A percentile compares a stretch with the other conserved stretches of the same genome.
Evolutionary conservation across 305 asterid genomes (phyloP).

Genomic region (Solanum hybrid): DNA sequence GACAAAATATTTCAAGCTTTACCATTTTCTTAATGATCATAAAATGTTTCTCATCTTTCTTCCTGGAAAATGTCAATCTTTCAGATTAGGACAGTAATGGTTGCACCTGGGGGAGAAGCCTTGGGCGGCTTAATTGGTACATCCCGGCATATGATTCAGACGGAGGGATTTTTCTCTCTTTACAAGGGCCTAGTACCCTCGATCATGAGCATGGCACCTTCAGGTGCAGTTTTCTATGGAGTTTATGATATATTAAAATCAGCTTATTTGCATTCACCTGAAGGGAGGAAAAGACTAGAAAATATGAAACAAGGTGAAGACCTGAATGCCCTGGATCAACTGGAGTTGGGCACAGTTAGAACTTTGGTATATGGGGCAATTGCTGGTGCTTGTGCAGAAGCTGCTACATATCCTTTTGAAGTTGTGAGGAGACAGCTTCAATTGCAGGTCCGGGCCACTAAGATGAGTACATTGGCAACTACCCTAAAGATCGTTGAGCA

Average conservation of each 20-base stretch:
- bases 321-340: constrained; percentile 71
- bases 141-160: constrained; percentile 68
- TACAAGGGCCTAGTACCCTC: constrained; percentile 90
- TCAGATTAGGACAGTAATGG: constrained; percentile 95
- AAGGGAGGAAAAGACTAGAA: constrained; percentile 57
- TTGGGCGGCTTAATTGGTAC: constrained; percentile 81
- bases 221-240: constrained; percentile 95
- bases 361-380: constrained; percentile 83
- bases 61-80: neutral
- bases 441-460: constrained; percentile 77
- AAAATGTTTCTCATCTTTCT: constrained; percentile 2
- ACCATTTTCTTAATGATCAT: neutral
- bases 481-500: constrained; percentile 66
- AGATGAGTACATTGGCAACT: constrained; percentile 72
- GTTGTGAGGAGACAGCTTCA: constrained; percentile 94
- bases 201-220: constrained; percentile 93
- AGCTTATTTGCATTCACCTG: constrained; percentile 65
- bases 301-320: constrained; percentile 62
- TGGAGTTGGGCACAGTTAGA: constrained; percentile 75
- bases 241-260: constrained; percentile 86
- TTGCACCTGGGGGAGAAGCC: constrained; percentile 98
- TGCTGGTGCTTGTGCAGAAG: constrained; percentile 93
- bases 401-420: constrained; percentile 96
- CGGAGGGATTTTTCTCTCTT: constrained; percentile 87
- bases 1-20: neutral